Evolutionary conservation across 1,284 basidiomycete species (phyloP).

Genomic region (Erythrobasidium hasegawianum): DNA sequence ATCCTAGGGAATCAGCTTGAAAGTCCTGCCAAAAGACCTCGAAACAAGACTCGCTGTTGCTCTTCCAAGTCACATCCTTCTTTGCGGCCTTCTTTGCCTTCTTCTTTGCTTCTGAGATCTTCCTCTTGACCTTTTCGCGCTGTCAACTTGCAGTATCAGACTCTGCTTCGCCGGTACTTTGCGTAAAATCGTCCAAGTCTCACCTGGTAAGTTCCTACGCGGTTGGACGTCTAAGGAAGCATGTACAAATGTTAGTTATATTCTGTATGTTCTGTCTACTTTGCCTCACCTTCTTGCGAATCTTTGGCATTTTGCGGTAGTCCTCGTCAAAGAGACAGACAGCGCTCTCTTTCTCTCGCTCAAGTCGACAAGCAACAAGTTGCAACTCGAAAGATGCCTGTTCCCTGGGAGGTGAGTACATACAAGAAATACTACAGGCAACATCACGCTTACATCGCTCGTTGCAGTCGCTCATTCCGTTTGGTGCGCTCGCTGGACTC

Average conservation of each 20-base stretch:
- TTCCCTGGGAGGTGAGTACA: constrained; percentile 33
- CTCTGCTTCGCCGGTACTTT: background rate
- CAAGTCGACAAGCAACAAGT: no score
- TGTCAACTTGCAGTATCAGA: constrained; percentile 48
- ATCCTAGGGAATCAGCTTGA: background rate
- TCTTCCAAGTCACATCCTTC: constrained; percentile 85
- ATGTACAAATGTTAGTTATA: background rate
- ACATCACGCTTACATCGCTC: background rate
- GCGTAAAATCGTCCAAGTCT: constrained; percentile 7
- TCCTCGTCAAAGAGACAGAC: background rate
- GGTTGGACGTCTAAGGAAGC: constrained; percentile 25
- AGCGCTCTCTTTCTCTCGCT: no score
- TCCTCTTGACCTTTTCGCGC: constrained; percentile 71
- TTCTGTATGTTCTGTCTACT: background rate
- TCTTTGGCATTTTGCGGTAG: constrained; percentile 28
- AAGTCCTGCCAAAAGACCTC: background rate
- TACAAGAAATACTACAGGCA: background rate
- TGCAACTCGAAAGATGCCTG: constrained; percentile 32
- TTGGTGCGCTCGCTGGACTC: constrained; percentile 58
- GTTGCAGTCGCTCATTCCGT: constrained; percentile 89
- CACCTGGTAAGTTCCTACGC: constrained; percentile 28
- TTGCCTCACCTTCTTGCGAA: constrained; percentile 31
- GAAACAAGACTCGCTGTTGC: constrained; percentile 60
- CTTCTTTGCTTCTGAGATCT: constrained; percentile 70
- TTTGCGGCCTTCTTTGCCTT: constrained; percentile 75